Base-by-base conservation (phyloP, 495 filamentous ascomycete genomes). In the Hyaloscypha hepaticicola region DNA sequence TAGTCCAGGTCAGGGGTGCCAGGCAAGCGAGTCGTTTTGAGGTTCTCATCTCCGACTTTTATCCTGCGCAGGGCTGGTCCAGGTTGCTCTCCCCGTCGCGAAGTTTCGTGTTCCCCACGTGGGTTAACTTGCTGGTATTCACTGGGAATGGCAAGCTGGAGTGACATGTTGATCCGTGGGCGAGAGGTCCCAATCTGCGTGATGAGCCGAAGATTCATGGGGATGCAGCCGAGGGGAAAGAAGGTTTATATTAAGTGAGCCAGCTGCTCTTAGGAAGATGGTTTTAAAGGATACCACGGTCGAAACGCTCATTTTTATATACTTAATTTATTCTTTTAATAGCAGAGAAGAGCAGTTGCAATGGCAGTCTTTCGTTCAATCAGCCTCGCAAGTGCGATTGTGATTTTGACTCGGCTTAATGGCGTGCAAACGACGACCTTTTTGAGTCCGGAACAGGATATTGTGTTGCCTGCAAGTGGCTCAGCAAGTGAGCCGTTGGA, bases 401-500 rank as follows among this genome's bases (percentile, higher is more conserved):
- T 55, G 29, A 21, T 58, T 12, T 25, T 58, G 19, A 33, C 61
- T 12, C 27, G 14, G 19, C 38, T 45, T 45, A 45, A 45, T 45
- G 28, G 9, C 26, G 57, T 61, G 19, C 31, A 26, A n/a, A 52
- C 58, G 7, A 55, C 60, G 27, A 66, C 64, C 7, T 66, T 60
- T n/a, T 55, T 68, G 21, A 50, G 28, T 25, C 78, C 78, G 3
- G 64, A 49, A 5, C 71, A 80, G 38, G 76, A 79, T 63, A 78
- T 80, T 45, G 61, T 73, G 34, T 75, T 78, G 22, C 74, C 77
- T 25, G 65, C 73, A 7, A 74, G 72, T 61, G 59, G 68, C n/a
- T 70, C 58, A 52, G 76, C 71, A 28, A 70, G 56, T 26, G 69
- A 81, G 53, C 77, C 79, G 41, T 70, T 83, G 58, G 67, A 78